Evolutionary conservation across 805 yeast species (phyloP).

Genomic region (Kodamaea nitidulidarum): DNA sequence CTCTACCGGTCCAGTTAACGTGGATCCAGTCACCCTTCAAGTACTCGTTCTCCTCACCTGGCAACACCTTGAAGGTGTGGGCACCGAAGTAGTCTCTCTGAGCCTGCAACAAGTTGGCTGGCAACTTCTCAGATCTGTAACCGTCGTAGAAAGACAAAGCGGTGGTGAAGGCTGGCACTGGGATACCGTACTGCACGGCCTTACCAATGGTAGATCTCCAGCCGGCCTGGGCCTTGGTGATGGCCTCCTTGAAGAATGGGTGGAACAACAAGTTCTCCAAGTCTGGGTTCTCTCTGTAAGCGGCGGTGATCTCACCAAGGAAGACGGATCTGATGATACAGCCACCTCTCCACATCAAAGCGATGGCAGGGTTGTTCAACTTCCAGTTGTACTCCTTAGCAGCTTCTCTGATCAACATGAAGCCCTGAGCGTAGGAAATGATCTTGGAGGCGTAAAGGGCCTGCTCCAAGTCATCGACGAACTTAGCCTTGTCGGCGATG

Average conservation of each 20-base stretch:
- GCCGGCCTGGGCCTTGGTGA: constrained; percentile 87
- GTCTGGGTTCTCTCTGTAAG: constrained; percentile 90
- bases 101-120: constrained; percentile 98
- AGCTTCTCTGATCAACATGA: constrained; percentile 98
- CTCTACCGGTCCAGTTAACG: constrained; percentile 98
- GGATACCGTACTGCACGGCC: constrained; percentile 84
- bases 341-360: constrained; percentile 99
- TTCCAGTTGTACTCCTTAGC: constrained; percentile 96
- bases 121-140: constrained; percentile 91
- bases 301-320: constrained; percentile 94
- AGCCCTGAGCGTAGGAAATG: constrained; percentile 98
- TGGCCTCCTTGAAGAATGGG: constrained; percentile 89
- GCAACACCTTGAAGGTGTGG: constrained; percentile 94
- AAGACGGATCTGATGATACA: constrained; percentile 98
- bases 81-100: constrained; percentile 99
- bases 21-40: constrained; percentile 87
- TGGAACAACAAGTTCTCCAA: constrained; percentile 94
- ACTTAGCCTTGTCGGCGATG: constrained; percentile 71
- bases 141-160: constrained; percentile 98
- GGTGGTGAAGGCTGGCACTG: constrained; percentile 96
- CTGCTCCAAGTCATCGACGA: constrained; percentile 92
- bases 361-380: constrained; percentile 96
- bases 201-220: constrained; percentile 88
- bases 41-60: constrained; percentile 71
- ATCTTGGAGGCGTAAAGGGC: constrained; percentile 98